These are phyloP conservation scores for Glycine soja DNA, from an alignment of 306 rosid species.

Conservation along the genomic window DNA sequence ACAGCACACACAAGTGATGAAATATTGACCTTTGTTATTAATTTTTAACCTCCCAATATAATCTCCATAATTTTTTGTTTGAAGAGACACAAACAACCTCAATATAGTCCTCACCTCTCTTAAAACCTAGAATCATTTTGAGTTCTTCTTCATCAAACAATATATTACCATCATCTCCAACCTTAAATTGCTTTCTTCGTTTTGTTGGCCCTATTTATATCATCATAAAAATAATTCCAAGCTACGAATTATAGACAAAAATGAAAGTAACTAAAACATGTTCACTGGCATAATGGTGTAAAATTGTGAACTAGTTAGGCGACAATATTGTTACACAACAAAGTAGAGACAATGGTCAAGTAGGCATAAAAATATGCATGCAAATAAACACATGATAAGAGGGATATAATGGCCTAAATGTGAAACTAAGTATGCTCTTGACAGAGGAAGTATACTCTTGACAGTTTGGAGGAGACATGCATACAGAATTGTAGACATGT, in stretches of 20 bases:
- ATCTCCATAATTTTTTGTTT: slow-evolving; percentile 53
- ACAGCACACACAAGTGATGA: slow-evolving; percentile 47
- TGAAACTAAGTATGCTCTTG: no score
- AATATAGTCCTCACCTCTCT: slow-evolving; percentile 41
- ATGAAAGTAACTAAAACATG: no score
- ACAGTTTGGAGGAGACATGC: no score
- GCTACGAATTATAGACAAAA: neutral
- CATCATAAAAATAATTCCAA: slow-evolving; percentile 14
- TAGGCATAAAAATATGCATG: no score
- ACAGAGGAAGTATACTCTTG: no score
- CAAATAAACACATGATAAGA: no score
- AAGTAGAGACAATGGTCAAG: no score
- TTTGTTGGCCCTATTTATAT: slow-evolving; percentile 3
- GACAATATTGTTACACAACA: no score
- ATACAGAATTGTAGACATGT: no score
- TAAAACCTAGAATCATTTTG: neutral
- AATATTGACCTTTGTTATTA: slow-evolving; percentile 45
- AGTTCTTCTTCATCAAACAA: slow-evolving; percentile 47
- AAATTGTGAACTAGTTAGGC: no score
- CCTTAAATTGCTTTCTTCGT: neutral
- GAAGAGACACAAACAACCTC: slow-evolving; percentile 64
- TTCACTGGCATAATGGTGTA: no score
- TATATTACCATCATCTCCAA: neutral
- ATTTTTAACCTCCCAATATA: slow-evolving; percentile 47
- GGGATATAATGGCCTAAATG: no score